Evolutionary conservation across 495 filamentous ascomycete genomes (phyloP).

Genomic region (Aspergillus steynii): DNA sequence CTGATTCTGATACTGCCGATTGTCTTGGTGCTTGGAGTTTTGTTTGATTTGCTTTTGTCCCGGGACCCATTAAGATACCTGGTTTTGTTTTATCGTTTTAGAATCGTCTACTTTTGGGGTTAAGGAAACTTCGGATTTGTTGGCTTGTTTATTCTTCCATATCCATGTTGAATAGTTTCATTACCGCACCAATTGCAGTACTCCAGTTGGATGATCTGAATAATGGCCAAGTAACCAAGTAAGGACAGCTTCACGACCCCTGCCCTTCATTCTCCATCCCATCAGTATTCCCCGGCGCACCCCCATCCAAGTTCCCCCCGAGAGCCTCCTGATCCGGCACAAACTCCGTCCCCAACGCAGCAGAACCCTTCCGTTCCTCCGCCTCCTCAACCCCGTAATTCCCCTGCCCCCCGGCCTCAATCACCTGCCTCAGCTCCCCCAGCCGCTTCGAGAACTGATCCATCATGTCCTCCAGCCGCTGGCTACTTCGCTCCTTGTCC

Average conservation of each 20-base stretch:
- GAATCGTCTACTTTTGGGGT: too few species aligned
- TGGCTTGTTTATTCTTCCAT: not conserved
- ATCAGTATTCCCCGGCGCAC: not conserved
- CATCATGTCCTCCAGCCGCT: slow-evolving; percentile 54
- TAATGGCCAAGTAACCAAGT: too few species aligned
- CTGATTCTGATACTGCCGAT: not conserved
- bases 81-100: not conserved
- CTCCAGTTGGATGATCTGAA: not conserved
- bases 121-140: not conserved
- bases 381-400: not conserved
- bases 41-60: not conserved
- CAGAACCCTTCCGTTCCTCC: not conserved
- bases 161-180: not conserved
- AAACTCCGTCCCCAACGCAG: not conserved
- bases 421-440: slow-evolving; percentile 46
- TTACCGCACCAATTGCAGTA: not conserved
- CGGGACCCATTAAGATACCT: not conserved
- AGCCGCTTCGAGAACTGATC: slow-evolving; percentile 70
- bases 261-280: not conserved
- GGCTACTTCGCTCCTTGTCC: slow-evolving; percentile 34
- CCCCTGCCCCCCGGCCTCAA: slow-evolving; percentile 34
- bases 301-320: not conserved
- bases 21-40: not conserved
- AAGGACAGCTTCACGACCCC: not conserved
- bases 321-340: not conserved